A percentile compares a stretch with the other conserved stretches of the same genome.
Conservation (phyloP, 345 rosid genomes). For the Pistacia integerrima region DNA sequence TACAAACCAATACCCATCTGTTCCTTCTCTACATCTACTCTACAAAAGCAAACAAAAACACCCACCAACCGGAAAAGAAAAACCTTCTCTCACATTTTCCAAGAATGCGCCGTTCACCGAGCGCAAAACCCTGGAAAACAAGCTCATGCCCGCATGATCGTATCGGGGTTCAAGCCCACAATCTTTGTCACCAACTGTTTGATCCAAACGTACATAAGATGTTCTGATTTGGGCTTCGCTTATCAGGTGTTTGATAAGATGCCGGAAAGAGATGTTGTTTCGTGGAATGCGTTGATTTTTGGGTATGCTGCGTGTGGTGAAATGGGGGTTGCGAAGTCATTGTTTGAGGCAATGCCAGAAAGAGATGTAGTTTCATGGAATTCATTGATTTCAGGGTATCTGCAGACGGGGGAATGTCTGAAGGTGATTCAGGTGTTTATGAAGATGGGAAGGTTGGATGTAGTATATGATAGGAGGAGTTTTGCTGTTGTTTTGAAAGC, state of each 20-base stretch:
- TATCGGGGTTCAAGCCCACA: slow-evolving; percentile 74
- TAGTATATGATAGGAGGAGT: slow-evolving; percentile 52
- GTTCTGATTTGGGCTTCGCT: slow-evolving; percentile 49
- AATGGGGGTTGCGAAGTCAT: slow-evolving; percentile 47
- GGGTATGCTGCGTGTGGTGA: slow-evolving; percentile 56
- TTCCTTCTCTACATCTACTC: slow-evolving; percentile 39
- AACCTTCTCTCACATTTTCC: slow-evolving; percentile 72
- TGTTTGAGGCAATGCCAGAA: slow-evolving; percentile 59
- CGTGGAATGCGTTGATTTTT: slow-evolving; percentile 71
- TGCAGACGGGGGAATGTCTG: slow-evolving; percentile 52
- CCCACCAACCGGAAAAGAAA: slow-evolving; percentile 14
- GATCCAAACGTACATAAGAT: slow-evolving; percentile 58
- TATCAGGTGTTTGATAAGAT: slow-evolving; percentile 65
- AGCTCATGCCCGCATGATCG: slow-evolving; percentile 76
- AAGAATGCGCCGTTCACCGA: slow-evolving; percentile 57
- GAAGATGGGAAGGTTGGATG: slow-evolving; percentile 56
- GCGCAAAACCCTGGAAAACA: slow-evolving; percentile 61
- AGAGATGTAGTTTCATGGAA: slow-evolving; percentile 92
- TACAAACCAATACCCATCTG: slow-evolving; percentile 10
- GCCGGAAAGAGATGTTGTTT: slow-evolving; percentile 61
- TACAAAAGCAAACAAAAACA: slow-evolving; percentile 24
- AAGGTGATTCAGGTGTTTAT: slow-evolving; percentile 50
- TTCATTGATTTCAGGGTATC: slow-evolving; percentile 76
- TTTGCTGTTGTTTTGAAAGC: slow-evolving; percentile 68
- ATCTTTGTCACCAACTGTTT: slow-evolving; percentile 72